Base-by-base conservation (phyloP, 352 stramenopile genomes). In the Phytopythium vexans region DNA sequence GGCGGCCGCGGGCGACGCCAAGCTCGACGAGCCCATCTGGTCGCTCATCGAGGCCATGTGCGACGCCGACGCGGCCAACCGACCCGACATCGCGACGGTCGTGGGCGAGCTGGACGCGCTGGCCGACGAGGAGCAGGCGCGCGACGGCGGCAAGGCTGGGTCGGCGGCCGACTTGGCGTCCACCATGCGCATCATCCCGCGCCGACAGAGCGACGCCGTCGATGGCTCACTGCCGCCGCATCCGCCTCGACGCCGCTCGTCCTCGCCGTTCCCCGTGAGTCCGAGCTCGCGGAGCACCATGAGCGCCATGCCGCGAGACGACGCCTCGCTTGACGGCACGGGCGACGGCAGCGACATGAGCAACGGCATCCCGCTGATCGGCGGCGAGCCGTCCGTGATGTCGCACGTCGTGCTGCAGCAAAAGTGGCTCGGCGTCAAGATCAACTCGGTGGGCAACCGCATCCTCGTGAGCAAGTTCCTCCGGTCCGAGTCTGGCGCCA, bases 391-490 rank as follows among this genome's bases (percentile, higher is more conserved):
- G 2, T 31, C 41, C 0, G 44, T 69, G 36, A 43, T 39, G 21
- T 41, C 71, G 41, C 65, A 64, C 39, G 65, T 90, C 7, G 72
- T 74, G 41, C 66, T 90, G 33, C 66, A 77, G 14, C 78, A 86
- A 49, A 82, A 88, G 46, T 90, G 77, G 80, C 63, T 90, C 14
- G 77, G 80, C 21, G 66, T 90, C 37, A 88, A 88, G 65, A 88
- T 90, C 54, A 88, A 86, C 54, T 85, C 75, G 45, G 80, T 90
- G 46, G 80, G 80, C 15, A 78, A 78, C 38, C 73, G 76, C 31
- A 72, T 90, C 41, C 69, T 88, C 36, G 69, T 90, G 46, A 90
- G 80, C 65, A 88, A 86, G 43, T 90, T 90, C 33, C 39, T 88
- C 45, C 77, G 74, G 7, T 61, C 75, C 21, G 73, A 77, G 8